phyloP scores from a whole-genome alignment of 2,329 filamentous ascomycete species.

The Arthrobotrys conoides region DNA sequence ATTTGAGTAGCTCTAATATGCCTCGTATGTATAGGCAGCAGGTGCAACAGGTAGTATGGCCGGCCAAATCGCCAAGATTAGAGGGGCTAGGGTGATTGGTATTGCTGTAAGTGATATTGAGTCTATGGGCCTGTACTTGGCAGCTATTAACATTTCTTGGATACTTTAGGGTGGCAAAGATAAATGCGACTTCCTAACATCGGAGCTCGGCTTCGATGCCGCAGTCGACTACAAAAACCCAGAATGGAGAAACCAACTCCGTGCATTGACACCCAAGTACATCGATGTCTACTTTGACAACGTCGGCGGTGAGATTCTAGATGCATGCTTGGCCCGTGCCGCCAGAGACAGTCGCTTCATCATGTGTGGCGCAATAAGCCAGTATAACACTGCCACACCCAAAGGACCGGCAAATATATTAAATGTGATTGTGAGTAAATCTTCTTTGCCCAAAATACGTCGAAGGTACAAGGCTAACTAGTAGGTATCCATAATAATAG shows the following conservation, averaged over 20 bases:
- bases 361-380: conserved; percentile 79
- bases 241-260: conserved; percentile 75
- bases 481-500: conserved; percentile 64
- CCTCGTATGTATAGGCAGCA: conserved; percentile 70
- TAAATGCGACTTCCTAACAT: conserved; percentile 77
- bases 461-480: conserved; percentile 66
- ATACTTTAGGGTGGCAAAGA: conserved; percentile 76
- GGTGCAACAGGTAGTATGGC: conserved; percentile 83
- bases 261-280: conserved; percentile 73
- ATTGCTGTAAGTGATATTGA: conserved; percentile 42
- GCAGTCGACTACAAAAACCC: conserved; percentile 79
- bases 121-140: conserved; percentile 57
- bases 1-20: background rate
- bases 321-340: conserved; percentile 76
- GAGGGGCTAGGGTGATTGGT: conserved; percentile 71
- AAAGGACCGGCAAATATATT: conserved; percentile 69
- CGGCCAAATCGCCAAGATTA: conserved; percentile 82
- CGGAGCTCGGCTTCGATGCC: conserved; percentile 77
- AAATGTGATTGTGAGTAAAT: conserved; percentile 51
- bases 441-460: background rate
- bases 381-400: conserved; percentile 75
- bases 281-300: conserved; percentile 83
- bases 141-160: background rate
- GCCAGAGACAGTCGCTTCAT: conserved; percentile 76
- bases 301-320: conserved; percentile 79